Base-by-base conservation (phyloP, 371 early-diverging fungal genomes). In the Parasitella parasitica region DNA sequence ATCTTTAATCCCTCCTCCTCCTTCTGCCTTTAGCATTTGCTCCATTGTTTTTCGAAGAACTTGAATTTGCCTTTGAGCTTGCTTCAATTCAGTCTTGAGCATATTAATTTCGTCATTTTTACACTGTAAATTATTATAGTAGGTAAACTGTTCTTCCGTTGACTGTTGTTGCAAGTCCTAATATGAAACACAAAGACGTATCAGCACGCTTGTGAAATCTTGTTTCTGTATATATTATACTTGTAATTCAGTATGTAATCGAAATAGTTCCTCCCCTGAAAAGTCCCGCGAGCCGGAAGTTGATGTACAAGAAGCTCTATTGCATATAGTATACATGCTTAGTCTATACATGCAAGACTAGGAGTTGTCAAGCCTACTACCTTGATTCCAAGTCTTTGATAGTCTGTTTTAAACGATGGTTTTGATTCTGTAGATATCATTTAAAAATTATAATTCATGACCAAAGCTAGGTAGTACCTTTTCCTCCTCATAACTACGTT, bases 41-140 rank as follows among this genome's bases (percentile, higher is more conserved):
- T 78, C 78, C 71, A 78, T 75, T 6, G 76, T 78, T 8, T 69
- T 69, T 32, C 72, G 59, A 9, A 78, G 56, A 0, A 66, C 59
- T 22, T 64, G 54, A 3, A 78, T 71, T 36, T 78, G 74, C 3
- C 68, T 50, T 54, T 73, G 66, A 0, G 76, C 61, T 46, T 69
- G 64, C 8, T 63, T 61, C 1, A 76, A 54, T 18, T 78, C 69
- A 3, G 36, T 24, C 38, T 59, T 66, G 36, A 70, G 39, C 12
- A 51, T 55, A 32, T 30, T 58, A 15, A 61, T 65, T 37, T 63
- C 70, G 22, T 70, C 63, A 26, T 62, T 59, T 48, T 70, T 70
- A 4, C 27, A 28, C 30, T 43, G 57, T 12, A 69, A 4, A 13
- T 56, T 50, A n/a, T 37, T 64, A 32, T 60, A 55, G 4, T 59